Evolutionary conservation across 768 basidiomycete species (phyloP).

Genomic region (Tulasnella sp.): DNA sequence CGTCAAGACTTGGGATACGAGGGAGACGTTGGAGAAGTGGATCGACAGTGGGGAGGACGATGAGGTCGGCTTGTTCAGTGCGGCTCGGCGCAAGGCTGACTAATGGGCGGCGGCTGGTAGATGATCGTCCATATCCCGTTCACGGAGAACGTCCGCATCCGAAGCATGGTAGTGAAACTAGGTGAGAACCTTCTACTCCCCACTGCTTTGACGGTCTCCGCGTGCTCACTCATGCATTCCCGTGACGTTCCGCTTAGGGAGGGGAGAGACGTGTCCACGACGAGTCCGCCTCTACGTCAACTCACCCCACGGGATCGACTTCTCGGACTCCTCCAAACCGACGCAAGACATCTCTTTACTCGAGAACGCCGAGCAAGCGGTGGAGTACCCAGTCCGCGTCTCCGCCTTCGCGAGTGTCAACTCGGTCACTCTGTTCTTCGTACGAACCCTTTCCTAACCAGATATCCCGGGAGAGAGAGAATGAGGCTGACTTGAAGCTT

Average conservation of each 20-base stretch:
- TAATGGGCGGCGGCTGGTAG: conserved; percentile 27
- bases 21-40: conserved; percentile 53
- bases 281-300: conserved; percentile 68
- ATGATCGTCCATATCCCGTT: conserved; percentile 76
- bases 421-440: conserved; percentile 67
- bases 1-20: conserved; percentile 73
- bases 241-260: conserved; percentile 31
- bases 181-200: conserved; percentile 34
- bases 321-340: conserved; percentile 52
- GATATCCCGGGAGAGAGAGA: too few relatives aligned
- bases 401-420: conserved; percentile 68
- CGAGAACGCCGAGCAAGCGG: conserved; percentile 55
- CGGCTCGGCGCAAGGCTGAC: background rate
- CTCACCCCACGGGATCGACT: conserved; percentile 62
- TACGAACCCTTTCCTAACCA: conserved; percentile 38
- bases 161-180: conserved; percentile 63
- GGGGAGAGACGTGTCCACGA: conserved; percentile 66
- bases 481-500: background rate
- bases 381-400: conserved; percentile 67
- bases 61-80: conserved; percentile 31
- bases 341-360: conserved; percentile 59
- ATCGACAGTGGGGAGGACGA: conserved; percentile 78
- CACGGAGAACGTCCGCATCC: conserved; percentile 61
- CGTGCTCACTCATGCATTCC: background rate
- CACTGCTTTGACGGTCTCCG: background rate